Percentiles rank a stretch among this genome's conserved stretches.
These are phyloP conservation scores for Plenodomus biglobosus DNA, from an alignment of 2,329 filamentous ascomycete species.

Conservation along the genomic window DNA sequence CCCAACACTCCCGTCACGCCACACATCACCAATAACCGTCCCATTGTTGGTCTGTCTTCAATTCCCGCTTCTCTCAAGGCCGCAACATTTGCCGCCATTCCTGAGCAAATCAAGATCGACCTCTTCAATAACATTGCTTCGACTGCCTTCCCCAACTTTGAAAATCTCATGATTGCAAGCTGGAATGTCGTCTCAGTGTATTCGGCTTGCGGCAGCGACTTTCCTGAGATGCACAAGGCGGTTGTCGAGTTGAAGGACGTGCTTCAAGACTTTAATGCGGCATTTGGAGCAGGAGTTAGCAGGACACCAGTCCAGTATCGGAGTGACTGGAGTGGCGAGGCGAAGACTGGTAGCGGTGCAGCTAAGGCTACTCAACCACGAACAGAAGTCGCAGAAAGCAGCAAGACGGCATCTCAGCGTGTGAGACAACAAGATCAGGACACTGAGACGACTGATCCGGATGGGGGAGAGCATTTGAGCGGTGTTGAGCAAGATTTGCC, in stretches of 20 bases:
- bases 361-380: not conserved
- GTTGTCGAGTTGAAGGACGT: constrained; percentile 31
- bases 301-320: constrained; percentile 6
- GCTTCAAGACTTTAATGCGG: constrained; percentile 28
- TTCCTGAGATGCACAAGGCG: constrained; percentile 26
- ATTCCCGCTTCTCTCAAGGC: constrained; percentile 29
- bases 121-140: constrained; percentile 33
- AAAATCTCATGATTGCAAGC: constrained; percentile 33
- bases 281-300: constrained; percentile 6
- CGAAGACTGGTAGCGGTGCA: not conserved
- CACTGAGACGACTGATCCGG: not conserved
- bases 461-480: not conserved
- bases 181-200: constrained; percentile 40
- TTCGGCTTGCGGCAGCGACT: constrained; percentile 27
- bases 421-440: not conserved
- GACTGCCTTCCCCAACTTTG: constrained; percentile 33
- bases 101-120: constrained; percentile 25
- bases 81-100: constrained; percentile 23
- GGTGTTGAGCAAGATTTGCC: not conserved
- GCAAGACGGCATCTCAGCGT: not conserved
- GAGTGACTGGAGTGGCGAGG: not conserved
- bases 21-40: constrained; percentile 33
- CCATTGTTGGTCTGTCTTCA: constrained; percentile 18
- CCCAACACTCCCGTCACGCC: constrained; percentile 15
- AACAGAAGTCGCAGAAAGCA: not conserved